Evolutionary conservation across 495 filamentous ascomycete genomes (phyloP).

Genomic region (Podospora pseudocomata): DNA sequence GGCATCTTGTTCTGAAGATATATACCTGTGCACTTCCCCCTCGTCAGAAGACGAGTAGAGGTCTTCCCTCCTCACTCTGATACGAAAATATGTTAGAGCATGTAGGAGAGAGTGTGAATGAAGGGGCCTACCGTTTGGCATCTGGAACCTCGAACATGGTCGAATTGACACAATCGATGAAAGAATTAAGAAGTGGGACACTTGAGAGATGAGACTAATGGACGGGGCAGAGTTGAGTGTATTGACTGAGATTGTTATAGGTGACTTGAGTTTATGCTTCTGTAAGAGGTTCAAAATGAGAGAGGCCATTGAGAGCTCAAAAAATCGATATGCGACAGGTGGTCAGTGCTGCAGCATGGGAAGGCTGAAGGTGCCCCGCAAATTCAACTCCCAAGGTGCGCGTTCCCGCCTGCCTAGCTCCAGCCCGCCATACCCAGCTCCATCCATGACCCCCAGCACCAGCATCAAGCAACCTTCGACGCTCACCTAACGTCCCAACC

Average conservation of each 20-base stretch:
- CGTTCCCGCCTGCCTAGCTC: constrained; percentile 13
- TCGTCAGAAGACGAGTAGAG: constrained; percentile 35
- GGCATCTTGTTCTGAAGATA: constrained; percentile 24
- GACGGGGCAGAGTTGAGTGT: no score
- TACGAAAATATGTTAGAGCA: constrained; percentile 18
- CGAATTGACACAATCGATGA: neutral
- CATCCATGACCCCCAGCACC: constrained; percentile 9
- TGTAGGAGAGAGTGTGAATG: neutral
- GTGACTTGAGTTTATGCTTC: neutral
- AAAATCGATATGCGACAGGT: neutral
- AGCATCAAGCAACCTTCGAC: constrained; percentile 1
- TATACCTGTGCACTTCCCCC: neutral
- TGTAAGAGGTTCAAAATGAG: neutral
- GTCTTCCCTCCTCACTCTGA: constrained; percentile 51
- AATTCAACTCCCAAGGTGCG: constrained; percentile 4
- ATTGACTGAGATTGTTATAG: neutral
- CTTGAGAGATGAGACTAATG: no score
- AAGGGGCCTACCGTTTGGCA: constrained; percentile 47
- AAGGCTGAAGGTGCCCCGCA: constrained; percentile 4
- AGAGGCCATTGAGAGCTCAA: neutral
- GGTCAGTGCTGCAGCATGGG: neutral
- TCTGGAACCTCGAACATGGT: constrained; percentile 50
- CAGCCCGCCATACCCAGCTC: constrained; percentile 5
- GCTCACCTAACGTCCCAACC: neutral
- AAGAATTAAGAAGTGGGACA: no score